Base-by-base conservation (phyloP, 208 protist species). In the Trypanosoma theileri region DNA sequence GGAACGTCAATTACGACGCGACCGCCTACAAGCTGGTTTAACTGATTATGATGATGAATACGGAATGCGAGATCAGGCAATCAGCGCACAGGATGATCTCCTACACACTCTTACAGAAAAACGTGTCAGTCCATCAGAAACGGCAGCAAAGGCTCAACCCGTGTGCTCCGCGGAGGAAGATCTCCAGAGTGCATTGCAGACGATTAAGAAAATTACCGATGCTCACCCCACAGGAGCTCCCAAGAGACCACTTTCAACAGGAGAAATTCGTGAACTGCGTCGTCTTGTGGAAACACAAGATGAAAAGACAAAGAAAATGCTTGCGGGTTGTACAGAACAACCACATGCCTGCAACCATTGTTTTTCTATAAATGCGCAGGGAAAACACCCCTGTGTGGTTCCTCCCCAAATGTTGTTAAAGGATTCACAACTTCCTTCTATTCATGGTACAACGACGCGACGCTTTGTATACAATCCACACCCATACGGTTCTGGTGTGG, bases 401-500 rank as follows among this genome's bases (percentile, higher is more conserved):
- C 44, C 66, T 50, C 66, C 54, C 11, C 11, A 42, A 44, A 75
- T 28, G 69, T 57, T 65, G 21, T 74, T 72, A 48, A 63, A 75
- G 66, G 76, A 67, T 81, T 79, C 66, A 71, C 81, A 54, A 80
- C 79, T 44, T 88, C 81, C 50, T 65, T 73, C 21, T 54, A 78
- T 55, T 83, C 76, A 17, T 73, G 82, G 21, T 83, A 89, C 68
- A 69, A 89, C 46, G 81, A 84, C 61, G 88, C 79, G 74, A 28
- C 66, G 68, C 40, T 62, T 77, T 42, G 77, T 84, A 69, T 92
- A 87, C 86, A 91, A 83, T 73, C 62, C 78, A 35, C 85, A 92
- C 62, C 89, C 89, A 1, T 85, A 89, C 77, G 89, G 86, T 16
- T 81, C 80, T 41, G 89, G 89, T 50, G 75, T 90, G n/a, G 85